phyloP scores from a whole-genome alignment of 305 asterid species.

The Ruellia speciosa region DNA sequence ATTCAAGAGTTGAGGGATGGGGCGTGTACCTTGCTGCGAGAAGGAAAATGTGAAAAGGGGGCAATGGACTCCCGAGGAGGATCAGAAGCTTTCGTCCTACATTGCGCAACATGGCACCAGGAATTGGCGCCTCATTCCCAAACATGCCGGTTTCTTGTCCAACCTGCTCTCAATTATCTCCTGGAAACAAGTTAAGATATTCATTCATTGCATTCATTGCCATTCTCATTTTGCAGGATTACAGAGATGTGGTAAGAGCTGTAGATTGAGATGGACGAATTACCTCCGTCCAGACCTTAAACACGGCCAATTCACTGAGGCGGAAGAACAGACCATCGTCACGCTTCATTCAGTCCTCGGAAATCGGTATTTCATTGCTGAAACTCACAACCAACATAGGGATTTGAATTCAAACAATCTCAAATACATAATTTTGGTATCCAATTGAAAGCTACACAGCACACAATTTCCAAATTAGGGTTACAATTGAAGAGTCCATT shows the following conservation, averaged over 20 bases:
- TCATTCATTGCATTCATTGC: neutral
- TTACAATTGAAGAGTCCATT: no score
- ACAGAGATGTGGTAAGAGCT: conserved; percentile 80
- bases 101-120: conserved; percentile 92
- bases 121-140: conserved; percentile 97
- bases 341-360: conserved; percentile 76
- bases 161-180: neutral
- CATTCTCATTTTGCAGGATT: conserved; percentile 50
- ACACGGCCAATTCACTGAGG: conserved; percentile 66
- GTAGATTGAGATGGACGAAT: conserved; percentile 68
- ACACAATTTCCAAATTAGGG: no score
- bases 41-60: conserved; percentile 85
- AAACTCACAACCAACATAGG: neutral
- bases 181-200: neutral
- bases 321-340: conserved; percentile 62
- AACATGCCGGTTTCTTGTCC: conserved; percentile 55
- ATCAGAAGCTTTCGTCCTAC: conserved; percentile 89
- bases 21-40: conserved; percentile 87
- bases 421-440: neutral
- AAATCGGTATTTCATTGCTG: conserved; percentile 40
- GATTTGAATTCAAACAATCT: neutral
- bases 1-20: conserved; percentile 35
- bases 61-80: conserved; percentile 98
- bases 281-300: conserved; percentile 77
- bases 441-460: no score